These are phyloP conservation scores for Apiotrichum veenhuisii DNA, from an alignment of 1,284 basidiomycete genomes.

Conservation along the genomic window DNA sequence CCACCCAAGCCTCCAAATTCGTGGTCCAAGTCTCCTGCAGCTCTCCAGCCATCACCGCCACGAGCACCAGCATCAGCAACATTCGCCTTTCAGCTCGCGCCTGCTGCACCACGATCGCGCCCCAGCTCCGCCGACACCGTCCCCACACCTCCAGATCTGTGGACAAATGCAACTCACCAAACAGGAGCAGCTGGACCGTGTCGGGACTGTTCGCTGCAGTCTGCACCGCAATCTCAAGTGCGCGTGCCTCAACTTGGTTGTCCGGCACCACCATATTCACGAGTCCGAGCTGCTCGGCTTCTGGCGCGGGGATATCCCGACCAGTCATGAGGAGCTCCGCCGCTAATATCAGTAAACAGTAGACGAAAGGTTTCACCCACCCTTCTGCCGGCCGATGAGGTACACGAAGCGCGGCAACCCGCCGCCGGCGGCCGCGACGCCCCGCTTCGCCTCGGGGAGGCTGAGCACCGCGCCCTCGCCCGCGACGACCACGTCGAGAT, in stretches of 20 bases:
- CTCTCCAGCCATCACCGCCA: no score
- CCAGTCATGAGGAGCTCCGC: slow-evolving; percentile 16
- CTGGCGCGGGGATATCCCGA: slow-evolving; percentile 10
- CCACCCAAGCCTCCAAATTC: no score
- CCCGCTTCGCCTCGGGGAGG: slow-evolving; percentile 16
- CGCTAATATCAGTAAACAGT: slow-evolving; percentile 7
- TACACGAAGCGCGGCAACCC: slow-evolving; percentile 14
- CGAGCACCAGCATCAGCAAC: no score
- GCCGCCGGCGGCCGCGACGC: slow-evolving; percentile 10
- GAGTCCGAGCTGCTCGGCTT: slow-evolving; percentile 7
- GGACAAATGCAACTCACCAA: slow-evolving; percentile 9
- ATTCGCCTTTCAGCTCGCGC: no score
- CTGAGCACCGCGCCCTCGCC: slow-evolving; percentile 12
- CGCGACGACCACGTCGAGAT: slow-evolving; percentile 15
- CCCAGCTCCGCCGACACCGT: no score
- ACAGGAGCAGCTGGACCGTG: slow-evolving; percentile 3
- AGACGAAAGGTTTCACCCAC: not conserved
- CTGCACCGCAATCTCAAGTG: slow-evolving; percentile 10
- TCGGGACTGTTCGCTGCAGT: slow-evolving; percentile 15
- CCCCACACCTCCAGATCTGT: no score
- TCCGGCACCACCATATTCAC: slow-evolving; percentile 18
- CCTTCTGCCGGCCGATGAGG: slow-evolving; percentile 16
- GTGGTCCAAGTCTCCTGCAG: no score
- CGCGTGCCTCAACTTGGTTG: slow-evolving; percentile 9
- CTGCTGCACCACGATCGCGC: no score